Base-by-base conservation (phyloP, 768 basidiomycete genomes). In the Trametes cingulata region DNA sequence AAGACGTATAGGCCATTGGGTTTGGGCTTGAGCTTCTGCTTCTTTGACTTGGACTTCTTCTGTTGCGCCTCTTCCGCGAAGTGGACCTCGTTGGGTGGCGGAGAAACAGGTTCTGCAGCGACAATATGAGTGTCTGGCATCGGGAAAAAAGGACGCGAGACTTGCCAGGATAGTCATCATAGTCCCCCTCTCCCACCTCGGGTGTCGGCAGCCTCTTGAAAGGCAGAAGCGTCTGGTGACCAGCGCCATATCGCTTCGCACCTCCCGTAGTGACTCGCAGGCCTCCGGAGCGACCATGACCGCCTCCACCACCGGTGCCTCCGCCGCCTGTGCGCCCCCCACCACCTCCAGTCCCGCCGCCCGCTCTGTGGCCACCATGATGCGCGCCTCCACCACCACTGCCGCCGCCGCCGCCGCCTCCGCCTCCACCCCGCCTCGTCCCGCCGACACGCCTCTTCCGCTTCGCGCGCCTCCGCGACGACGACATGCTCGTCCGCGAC, bases 1-100 rank as follows among this genome's bases (percentile, higher is more conserved):
- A 82, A 75, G 40, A 68, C 67, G 63, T 76, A 75, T 71, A 82
- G 43, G 15, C 50, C 76, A 43, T 41, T 73, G 73, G 24, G 66
- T 67, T 65, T 59, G 61, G 71, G 12, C 54, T 61, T 61, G 22
- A n/a, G 33, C 27, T 60, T 57, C n/a, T 53, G 56, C 14, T 25
- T 40, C 33, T 56, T 52, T 5, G 19, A 5, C 47, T 57, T 60
- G 29, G 29, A 33, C 29, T 37, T 40, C 37, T 63, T 52, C 25
- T 49, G 24, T 5, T 42, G 42, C 24, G 42, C 56, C 19, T 63
- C 57, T 6, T 61, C 46, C 2, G 25, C 42, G 39, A 61, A 60
- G 8, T 55, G 50, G 14, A 66, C 43, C 41, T 55, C 56, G 39
- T 56, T 35, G 2, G 52, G 33, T 29, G 19, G 14, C 1, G 13